Conservation (phyloP, 805 yeast genomes). For the Candida mattraensis region DNA sequence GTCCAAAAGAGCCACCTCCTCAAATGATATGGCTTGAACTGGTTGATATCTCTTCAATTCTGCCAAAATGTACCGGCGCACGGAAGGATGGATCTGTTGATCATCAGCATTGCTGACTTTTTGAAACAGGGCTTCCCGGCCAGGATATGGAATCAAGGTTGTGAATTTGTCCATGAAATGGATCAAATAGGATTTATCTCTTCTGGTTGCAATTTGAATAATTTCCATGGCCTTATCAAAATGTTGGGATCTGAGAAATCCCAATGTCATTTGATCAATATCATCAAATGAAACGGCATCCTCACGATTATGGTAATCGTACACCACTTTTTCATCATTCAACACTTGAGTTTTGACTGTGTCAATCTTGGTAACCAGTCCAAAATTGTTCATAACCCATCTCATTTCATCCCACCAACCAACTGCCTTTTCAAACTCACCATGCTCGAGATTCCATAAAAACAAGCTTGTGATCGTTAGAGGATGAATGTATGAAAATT, state of each 20-base stretch:
- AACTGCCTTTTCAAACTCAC: constrained; percentile 29
- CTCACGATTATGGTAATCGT: constrained; percentile 29
- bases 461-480: constrained; percentile 37
- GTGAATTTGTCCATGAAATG: constrained; percentile 20
- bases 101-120: constrained; percentile 11
- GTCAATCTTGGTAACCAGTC: constrained; percentile 22
- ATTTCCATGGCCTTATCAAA: constrained; percentile 25
- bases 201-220: constrained; percentile 19
- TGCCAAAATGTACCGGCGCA: constrained; percentile 17
- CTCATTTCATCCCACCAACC: constrained; percentile 35
- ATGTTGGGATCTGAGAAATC: constrained; percentile 20
- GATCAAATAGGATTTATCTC: constrained; percentile 25
- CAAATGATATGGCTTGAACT: constrained; percentile 14
- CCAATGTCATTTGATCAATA: constrained; percentile 25
- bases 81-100: constrained; percentile 14
- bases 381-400: constrained; percentile 26
- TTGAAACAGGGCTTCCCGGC: constrained; percentile 25
- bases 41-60: constrained; percentile 15
- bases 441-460: constrained; percentile 30
- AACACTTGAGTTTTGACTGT: constrained; percentile 23
- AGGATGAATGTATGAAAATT: constrained; percentile 38
- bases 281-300: constrained; percentile 29
- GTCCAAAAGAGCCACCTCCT: constrained; percentile 26
- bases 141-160: constrained; percentile 20
- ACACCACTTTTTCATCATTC: constrained; percentile 23